These are phyloP conservation scores for Dictyophora rubrovolvata DNA, from an alignment of 768 basidiomycete genomes.

Conservation along the genomic window DNA sequence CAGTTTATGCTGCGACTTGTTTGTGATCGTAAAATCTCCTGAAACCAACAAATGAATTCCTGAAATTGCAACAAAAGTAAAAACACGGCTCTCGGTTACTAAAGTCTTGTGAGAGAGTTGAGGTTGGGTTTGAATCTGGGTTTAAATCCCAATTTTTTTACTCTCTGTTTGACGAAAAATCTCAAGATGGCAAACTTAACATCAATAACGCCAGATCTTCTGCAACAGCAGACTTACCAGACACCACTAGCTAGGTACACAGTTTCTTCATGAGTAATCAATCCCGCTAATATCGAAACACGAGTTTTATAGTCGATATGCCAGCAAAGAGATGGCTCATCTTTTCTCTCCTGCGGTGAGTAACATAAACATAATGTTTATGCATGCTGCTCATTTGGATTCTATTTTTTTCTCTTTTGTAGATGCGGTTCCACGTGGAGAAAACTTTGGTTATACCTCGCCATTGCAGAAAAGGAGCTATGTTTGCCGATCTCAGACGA, in stretches of 20 bases:
- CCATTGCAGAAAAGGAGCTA: constrained; percentile 92
- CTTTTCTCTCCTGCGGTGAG: constrained; percentile 89
- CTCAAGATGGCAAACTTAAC: not conserved
- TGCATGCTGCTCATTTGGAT: not conserved
- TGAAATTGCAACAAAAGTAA: too few species aligned
- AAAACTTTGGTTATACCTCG: constrained; percentile 90
- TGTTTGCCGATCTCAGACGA: constrained; percentile 83
- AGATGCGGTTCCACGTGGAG: constrained; percentile 99
- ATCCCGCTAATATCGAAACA: not conserved
- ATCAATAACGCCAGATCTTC: not conserved
- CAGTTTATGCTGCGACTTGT: too few species aligned
- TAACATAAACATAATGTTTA: constrained; percentile 6
- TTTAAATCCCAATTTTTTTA: too few species aligned
- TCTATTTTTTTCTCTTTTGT: not conserved
- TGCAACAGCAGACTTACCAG: constrained; percentile 48
- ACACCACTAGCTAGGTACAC: constrained; percentile 69
- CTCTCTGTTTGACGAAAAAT: not conserved
- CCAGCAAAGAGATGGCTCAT: constrained; percentile 96
- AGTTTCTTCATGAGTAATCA: not conserved
- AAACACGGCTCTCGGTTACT: too few species aligned
- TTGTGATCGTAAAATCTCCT: too few species aligned
- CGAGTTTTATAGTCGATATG: constrained; percentile 69
- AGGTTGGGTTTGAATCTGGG: too few species aligned
- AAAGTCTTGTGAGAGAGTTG: too few species aligned
- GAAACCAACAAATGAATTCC: too few species aligned